These are phyloP conservation scores for Acacia confusa DNA, from an alignment of 306 rosid genomes.

Conservation along the genomic window DNA sequence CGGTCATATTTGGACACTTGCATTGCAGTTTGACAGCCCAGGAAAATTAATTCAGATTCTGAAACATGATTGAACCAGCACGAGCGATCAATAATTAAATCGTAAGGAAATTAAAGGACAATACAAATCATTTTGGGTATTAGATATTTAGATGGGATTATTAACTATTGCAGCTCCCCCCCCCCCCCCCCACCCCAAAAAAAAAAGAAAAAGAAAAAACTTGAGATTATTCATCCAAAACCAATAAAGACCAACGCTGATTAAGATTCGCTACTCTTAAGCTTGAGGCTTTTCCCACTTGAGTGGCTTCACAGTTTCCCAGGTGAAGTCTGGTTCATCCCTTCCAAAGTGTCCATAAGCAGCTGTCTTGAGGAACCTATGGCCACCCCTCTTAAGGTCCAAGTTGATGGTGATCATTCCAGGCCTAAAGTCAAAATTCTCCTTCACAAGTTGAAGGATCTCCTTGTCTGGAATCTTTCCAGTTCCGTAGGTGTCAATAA, in stretches of 20 bases:
- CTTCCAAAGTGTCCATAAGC: conserved; percentile 99
- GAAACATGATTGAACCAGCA: conserved; percentile 36
- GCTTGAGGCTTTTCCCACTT: conserved; percentile 93
- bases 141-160: conserved; percentile 26
- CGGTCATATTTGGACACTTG: neutral
- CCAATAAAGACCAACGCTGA: conserved; percentile 31
- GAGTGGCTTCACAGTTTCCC: conserved; percentile 99
- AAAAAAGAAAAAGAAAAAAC: conserved; percentile 29
- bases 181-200: too few relatives aligned
- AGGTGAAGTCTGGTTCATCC: conserved; percentile 96
- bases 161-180: conserved; percentile 16
- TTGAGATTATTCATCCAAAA: conserved; percentile 60
- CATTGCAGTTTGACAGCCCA: neutral
- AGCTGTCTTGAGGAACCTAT: conserved; percentile 93
- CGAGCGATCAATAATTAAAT: conserved; percentile 32
- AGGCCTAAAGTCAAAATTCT: conserved; percentile 92
- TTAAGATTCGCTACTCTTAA: conserved; percentile 26
- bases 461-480: conserved; percentile 96
- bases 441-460: conserved; percentile 89
- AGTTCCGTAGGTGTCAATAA: conserved; percentile 78
- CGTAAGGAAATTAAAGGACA: conserved; percentile 2
- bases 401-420: conserved; percentile 97
- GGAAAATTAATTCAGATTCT: conserved; percentile 31
- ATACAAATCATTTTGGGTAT: conserved; percentile 17
- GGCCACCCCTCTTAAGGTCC: conserved; percentile 93